Evolutionary conservation across 2,329 filamentous ascomycete genomes (phyloP).

Genomic region (Ceratocystis variospora): DNA sequence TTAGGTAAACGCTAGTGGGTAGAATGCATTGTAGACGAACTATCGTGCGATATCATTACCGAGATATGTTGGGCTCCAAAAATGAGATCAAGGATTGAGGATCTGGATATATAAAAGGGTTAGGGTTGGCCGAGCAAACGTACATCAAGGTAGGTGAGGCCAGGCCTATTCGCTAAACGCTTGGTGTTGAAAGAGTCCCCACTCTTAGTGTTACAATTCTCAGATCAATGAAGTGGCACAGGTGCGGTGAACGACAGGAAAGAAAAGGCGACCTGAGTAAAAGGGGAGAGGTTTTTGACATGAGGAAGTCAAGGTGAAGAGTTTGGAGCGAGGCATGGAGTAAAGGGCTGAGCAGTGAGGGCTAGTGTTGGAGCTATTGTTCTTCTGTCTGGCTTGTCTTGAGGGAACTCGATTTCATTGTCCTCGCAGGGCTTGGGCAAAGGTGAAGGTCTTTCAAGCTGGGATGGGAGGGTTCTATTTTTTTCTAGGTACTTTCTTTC

Average conservation of each 20-base stretch:
- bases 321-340: too few species aligned
- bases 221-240: neutral
- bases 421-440: too few species aligned
- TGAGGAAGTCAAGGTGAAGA: neutral
- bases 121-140: neutral
- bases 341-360: too few species aligned
- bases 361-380: too few species aligned
- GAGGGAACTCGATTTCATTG: too few species aligned
- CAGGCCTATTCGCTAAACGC: neutral
- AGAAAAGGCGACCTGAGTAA: neutral
- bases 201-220: slow-evolving; percentile 5
- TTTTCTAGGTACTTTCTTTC: neutral
- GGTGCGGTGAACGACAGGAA: neutral
- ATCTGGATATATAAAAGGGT: neutral
- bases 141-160: too few species aligned
- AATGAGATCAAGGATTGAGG: neutral
- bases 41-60: neutral
- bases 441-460: neutral
- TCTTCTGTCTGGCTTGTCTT: too few species aligned
- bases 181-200: neutral
- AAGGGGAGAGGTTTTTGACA: neutral
- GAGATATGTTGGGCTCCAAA: neutral
- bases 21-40: too few species aligned
- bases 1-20: neutral
- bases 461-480: neutral